Base-by-base conservation (phyloP, 345 rosid genomes). In the Eucalyptus sideroxylon region DNA sequence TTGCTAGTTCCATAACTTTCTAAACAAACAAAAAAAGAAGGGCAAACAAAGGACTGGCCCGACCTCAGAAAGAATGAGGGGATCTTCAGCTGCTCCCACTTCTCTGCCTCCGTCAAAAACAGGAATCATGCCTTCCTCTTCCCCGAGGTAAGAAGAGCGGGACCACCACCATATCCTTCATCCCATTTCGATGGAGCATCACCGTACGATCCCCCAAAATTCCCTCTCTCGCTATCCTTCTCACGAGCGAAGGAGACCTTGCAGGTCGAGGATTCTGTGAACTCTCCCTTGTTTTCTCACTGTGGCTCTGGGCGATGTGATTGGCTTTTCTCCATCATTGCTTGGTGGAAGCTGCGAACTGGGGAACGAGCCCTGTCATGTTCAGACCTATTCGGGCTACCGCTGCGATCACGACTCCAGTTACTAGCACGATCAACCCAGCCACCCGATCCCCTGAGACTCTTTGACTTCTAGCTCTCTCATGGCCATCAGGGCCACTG, bases 291-390 rank as follows among this genome's bases (percentile, higher is more conserved):
- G 53, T 86, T 44, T 87, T 87, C 77, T 50, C 77, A 60, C 31
- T 50, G 86, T 45, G 31, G 87, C 42, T 91, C 89, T 72, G 86
- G 86, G 55, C 85, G n/a, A 40, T 93, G 87, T 30, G 87, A 88
- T 45, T 89, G 90, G 40, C 90, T 90, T 60, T 90, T 92, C 89
- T 91, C 95, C 94, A 93, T 93, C 96, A 96, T 95, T 42, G 91
- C 42, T 94, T 93, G 97, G 89, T 97, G 99, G 92, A 95, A 96
- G 91, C 97, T 94, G 42, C 92, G 94, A 14, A 90, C 93, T 49
- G 97, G 95, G 45, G 96, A 94, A 49, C 88, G 86, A 40, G 62
- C 92, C 50, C 91, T 94, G 26, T 90, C 91, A 89, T 90, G 89
- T 49, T 92, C 91, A 90, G 62, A 91, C 89, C 94, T 90, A 85